These are phyloP conservation scores for Penicillium brasilianum DNA, from an alignment of 2,329 filamentous ascomycete species.

Conservation along the genomic window DNA sequence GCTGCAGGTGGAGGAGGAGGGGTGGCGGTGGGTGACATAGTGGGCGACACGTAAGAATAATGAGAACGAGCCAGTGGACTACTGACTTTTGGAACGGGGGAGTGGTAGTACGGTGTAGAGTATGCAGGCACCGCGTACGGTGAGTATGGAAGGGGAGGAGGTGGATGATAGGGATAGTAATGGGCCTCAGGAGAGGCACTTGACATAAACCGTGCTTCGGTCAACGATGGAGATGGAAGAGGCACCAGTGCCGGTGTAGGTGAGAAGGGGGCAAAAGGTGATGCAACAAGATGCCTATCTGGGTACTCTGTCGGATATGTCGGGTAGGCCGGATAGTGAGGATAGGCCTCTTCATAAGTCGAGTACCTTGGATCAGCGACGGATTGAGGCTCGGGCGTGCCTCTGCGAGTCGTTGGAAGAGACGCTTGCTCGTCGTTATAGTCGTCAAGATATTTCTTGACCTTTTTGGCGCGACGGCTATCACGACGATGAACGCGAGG, in stretches of 20 bases:
- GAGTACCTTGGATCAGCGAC: background rate
- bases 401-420: constrained; percentile 1
- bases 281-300: constrained; percentile 30
- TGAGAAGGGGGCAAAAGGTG: constrained; percentile 32
- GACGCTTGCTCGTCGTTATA: background rate
- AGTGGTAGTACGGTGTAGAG: constrained; percentile 21
- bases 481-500: background rate
- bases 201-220: constrained; percentile 37
- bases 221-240: constrained; percentile 39
- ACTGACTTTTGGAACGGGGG: constrained; percentile 40
- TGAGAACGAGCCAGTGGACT: constrained; percentile 43
- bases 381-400: background rate
- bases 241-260: constrained; percentile 33
- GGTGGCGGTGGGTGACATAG: constrained; percentile 41
- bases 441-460: background rate
- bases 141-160: constrained; percentile 31
- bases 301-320: constrained; percentile 7
- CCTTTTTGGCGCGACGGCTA: background rate
- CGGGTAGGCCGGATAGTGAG: background rate
- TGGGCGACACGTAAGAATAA: constrained; percentile 42
- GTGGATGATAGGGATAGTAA: constrained; percentile 32
- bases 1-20: constrained; percentile 30
- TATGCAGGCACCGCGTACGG: constrained; percentile 25
- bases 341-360: constrained; percentile 1
- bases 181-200: constrained; percentile 31